phyloP scores from a whole-genome alignment of 2,329 filamentous ascomycete genomes.

The Cercospora berteroae region DNA sequence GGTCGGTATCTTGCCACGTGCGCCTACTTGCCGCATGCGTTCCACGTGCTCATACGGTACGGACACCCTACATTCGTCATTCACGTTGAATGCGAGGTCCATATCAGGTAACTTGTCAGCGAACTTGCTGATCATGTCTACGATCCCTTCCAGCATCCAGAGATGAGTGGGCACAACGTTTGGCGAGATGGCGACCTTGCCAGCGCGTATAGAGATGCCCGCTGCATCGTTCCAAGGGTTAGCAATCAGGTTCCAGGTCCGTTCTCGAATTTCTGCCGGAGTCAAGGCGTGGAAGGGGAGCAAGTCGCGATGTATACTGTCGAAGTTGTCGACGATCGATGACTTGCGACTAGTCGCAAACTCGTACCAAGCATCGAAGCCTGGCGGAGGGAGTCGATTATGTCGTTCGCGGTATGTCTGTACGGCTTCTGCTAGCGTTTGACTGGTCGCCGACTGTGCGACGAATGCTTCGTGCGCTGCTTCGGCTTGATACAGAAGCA shows the following conservation, averaged over 20 bases:
- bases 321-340: slow-evolving; percentile 58
- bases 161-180: slow-evolving; percentile 55
- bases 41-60: slow-evolving; percentile 51
- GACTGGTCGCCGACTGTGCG: slow-evolving; percentile 49
- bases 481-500: slow-evolving; percentile 53
- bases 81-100: slow-evolving; percentile 63
- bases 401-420: slow-evolving; percentile 54
- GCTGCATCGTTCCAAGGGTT: slow-evolving; percentile 56
- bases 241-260: slow-evolving; percentile 54
- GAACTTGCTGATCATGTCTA: slow-evolving; percentile 55
- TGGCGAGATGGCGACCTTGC: slow-evolving; percentile 50
- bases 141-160: slow-evolving; percentile 58
- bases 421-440: slow-evolving; percentile 51
- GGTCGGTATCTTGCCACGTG: neutral
- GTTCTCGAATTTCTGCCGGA: slow-evolving; percentile 51
- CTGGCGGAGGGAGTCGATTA: slow-evolving; percentile 55
- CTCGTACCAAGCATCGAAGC: slow-evolving; percentile 60
- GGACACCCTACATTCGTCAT: slow-evolving; percentile 58
- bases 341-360: slow-evolving; percentile 55
- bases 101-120: slow-evolving; percentile 58
- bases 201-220: slow-evolving; percentile 56
- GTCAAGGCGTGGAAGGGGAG: slow-evolving; percentile 55
- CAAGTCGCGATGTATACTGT: slow-evolving; percentile 58
- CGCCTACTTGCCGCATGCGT: slow-evolving; percentile 33
- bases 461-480: slow-evolving; percentile 51